These are phyloP conservation scores for Alternaria angustiovoidea DNA, from an alignment of 2,329 filamentous ascomycete species.

Conservation along the genomic window DNA sequence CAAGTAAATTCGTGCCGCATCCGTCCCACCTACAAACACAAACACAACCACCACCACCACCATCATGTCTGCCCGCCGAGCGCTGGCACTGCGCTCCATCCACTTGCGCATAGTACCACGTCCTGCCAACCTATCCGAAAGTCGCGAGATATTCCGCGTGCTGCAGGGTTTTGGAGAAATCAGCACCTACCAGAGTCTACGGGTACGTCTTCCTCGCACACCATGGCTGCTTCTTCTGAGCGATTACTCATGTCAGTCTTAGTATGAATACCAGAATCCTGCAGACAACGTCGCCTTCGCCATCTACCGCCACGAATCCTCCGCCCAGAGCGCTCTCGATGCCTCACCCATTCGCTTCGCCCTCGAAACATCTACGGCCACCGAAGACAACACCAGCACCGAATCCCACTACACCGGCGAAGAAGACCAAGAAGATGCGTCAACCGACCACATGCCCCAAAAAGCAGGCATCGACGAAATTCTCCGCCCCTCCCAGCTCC, in stretches of 20 bases:
- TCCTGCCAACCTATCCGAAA: constrained; percentile 58
- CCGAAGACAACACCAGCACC: neutral
- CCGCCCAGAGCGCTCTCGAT: constrained; percentile 53
- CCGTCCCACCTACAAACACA: constrained; percentile 5
- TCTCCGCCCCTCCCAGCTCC: constrained; percentile 37
- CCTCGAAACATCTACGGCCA: constrained; percentile 45
- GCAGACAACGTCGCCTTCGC: constrained; percentile 56
- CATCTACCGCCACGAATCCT: constrained; percentile 54
- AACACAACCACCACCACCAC: neutral
- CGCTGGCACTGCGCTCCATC: constrained; percentile 53
- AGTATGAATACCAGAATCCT: constrained; percentile 56
- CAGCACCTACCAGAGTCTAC: constrained; percentile 57
- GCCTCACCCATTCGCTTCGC: constrained; percentile 58
- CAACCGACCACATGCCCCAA: constrained; percentile 7
- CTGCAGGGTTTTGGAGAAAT: constrained; percentile 60
- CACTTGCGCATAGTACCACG: constrained; percentile 59
- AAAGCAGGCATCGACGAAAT: constrained; percentile 42
- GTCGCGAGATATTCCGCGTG: constrained; percentile 58
- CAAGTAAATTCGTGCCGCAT: constrained; percentile 3
- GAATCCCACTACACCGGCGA: neutral
- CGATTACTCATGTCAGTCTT: neutral
- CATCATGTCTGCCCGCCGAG: constrained; percentile 42
- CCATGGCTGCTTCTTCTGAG: neutral
- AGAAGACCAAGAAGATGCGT: constrained; percentile 16
- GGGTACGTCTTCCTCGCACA: constrained; percentile 29